These are phyloP conservation scores for Paramyrothecium roridum DNA, from an alignment of 2,329 filamentous ascomycete species.

Conservation along the genomic window DNA sequence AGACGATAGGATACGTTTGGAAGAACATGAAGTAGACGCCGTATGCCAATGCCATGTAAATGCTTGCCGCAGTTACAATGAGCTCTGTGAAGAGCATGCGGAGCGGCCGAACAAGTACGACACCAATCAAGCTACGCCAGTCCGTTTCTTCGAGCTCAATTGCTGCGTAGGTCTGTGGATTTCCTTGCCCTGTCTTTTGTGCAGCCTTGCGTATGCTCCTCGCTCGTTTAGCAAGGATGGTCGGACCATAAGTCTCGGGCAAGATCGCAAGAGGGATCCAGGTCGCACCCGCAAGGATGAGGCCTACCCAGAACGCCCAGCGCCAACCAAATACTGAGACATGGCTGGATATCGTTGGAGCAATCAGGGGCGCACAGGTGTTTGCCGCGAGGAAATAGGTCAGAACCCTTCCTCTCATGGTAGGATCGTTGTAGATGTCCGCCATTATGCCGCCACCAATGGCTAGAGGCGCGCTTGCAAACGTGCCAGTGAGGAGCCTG, in stretches of 20 bases:
- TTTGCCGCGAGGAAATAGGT: neutral
- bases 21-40: constrained; percentile 61
- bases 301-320: constrained; percentile 35
- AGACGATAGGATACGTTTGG: constrained; percentile 46
- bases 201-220: neutral
- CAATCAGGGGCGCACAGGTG: neutral
- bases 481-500: constrained; percentile 45
- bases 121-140: constrained; percentile 3
- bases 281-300: constrained; percentile 25
- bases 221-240: neutral
- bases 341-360: constrained; percentile 30
- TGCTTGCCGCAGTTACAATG: constrained; percentile 22
- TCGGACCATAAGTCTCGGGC: constrained; percentile 4
- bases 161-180: neutral
- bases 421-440: constrained; percentile 55
- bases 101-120: constrained; percentile 3
- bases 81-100: constrained; percentile 48
- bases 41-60: constrained; percentile 36
- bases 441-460: constrained; percentile 61
- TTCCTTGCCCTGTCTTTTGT: neutral
- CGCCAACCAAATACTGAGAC: constrained; percentile 34
- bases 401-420: neutral
- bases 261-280: constrained; percentile 43
- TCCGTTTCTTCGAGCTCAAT: neutral
- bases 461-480: constrained; percentile 53